Evolutionary conservation across 1,284 basidiomycete species (phyloP).

Genomic region (Pseudozyma pruni): DNA sequence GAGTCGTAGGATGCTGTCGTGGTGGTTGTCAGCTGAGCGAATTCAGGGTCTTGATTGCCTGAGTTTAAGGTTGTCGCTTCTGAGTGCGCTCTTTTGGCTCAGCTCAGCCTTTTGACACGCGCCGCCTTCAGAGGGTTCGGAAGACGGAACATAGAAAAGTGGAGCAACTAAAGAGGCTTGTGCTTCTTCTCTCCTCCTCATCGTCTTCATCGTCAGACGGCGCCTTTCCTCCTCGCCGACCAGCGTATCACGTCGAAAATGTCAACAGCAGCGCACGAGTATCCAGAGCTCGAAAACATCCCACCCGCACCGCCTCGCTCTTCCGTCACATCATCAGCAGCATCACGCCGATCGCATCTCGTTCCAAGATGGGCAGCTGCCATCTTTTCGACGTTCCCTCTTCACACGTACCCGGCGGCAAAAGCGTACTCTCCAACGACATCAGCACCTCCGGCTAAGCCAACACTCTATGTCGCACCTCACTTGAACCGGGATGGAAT

Average conservation of each 20-base stretch:
- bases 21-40: no score
- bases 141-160: no score
- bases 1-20: no score
- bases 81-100: no score
- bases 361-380: slow-evolving; percentile 39
- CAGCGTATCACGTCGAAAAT: slow-evolving; percentile 6
- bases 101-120: no score
- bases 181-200: no score
- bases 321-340: slow-evolving; percentile 14
- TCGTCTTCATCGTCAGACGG: no score
- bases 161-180: no score
- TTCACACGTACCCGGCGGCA: slow-evolving; percentile 41
- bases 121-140: no score
- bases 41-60: no score
- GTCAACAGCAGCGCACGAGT: slow-evolving; percentile 16
- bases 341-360: slow-evolving; percentile 3
- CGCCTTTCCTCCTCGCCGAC: no score
- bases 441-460: slow-evolving; percentile 24
- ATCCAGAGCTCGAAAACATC: slow-evolving; percentile 51
- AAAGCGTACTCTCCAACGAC: slow-evolving; percentile 19
- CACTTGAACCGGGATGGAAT: slow-evolving; percentile 39
- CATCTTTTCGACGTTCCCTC: slow-evolving; percentile 47
- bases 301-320: slow-evolving; percentile 47
- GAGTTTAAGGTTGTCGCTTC: no score
- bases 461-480: slow-evolving; percentile 48